Evolutionary conservation across 805 yeast species (phyloP).

Genomic region (Lipomyces sp.): DNA sequence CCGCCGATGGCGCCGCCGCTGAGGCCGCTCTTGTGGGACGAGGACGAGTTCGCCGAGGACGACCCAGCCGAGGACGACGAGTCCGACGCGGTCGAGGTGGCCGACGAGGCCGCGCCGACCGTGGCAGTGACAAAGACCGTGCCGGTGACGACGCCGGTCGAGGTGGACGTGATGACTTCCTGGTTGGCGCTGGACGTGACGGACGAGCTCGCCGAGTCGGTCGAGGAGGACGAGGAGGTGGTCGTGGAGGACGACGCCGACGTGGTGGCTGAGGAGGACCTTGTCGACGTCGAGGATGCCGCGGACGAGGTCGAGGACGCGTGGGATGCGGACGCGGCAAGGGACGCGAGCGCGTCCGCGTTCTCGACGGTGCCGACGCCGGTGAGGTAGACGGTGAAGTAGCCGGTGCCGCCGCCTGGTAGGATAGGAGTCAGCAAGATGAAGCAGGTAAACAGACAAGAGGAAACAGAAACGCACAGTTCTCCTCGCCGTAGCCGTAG

Average conservation of each 20-base stretch:
- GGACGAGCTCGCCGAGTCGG: constrained; percentile 23
- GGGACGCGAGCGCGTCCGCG: constrained; percentile 20
- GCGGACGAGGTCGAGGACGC: constrained; percentile 33
- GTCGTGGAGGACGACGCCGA: constrained; percentile 38
- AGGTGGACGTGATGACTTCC: constrained; percentile 5
- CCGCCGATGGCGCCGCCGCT: constrained; percentile 59
- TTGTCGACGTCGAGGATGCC: constrained; percentile 19
- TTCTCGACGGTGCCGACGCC: constrained; percentile 25
- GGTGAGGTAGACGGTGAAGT: constrained; percentile 37
- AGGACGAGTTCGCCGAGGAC: constrained; percentile 29
- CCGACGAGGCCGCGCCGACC: constrained; percentile 31
- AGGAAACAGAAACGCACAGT: constrained; percentile 45
- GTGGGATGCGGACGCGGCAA: constrained; percentile 38
- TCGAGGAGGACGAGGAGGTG: constrained; percentile 32
- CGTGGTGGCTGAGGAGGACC: constrained; percentile 22
- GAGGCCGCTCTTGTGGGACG: constrained; percentile 25
- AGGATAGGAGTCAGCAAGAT: not conserved
- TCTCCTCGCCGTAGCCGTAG: constrained; percentile 58
- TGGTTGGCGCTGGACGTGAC: constrained; percentile 4
- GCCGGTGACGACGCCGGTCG: constrained; percentile 3
- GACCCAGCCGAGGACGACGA: constrained; percentile 31
- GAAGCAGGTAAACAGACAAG: not conserved
- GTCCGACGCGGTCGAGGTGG: constrained; percentile 7
- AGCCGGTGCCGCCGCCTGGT: constrained; percentile 45
- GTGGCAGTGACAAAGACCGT: constrained; percentile 13